Evolutionary conservation across 1,139 yeast species (phyloP), one percentile per base, ranked within the genome.

Genomic region (Scheffersomyces parashehatae): DNA sequence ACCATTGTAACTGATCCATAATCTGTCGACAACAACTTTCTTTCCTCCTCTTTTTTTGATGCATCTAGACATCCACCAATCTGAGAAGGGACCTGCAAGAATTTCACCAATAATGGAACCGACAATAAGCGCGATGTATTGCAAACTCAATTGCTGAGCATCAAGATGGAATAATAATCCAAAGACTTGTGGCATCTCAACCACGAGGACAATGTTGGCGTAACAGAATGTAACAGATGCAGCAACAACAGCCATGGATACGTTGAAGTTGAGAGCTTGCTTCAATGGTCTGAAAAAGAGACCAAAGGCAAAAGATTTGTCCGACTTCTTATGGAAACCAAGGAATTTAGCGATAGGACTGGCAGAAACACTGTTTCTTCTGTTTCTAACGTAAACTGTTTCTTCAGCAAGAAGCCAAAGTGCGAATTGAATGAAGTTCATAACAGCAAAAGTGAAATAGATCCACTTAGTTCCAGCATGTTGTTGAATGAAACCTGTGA

Each of bases 21-120:
- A 48, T 28, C 66, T 48, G 37, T 59, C 62, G 39, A 50, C 60
- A 30, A 55, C 47, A 20, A 51, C 43, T 45, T 48, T 43, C 28
- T 44, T 33, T 15, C 58, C 54, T 34, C 34, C 31, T 39, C 62
- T 46, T 33, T 39, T 47, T 11, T 32, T 40, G 32, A 39, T 42
- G 39, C 52, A 38, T 29, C 44, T 40, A 29, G 45, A 46, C 63
- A 61, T 60, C 64, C 62, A 59, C 52, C 52, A 50, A 45, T 61
- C 66, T 14, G 64, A 59, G 13, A 54, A 44, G 5, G 62, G 58
- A 14, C 65, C 65, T 10, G 60, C 57, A 12, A 60, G 37, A 10
- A 52, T 37, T 42, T 61, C 66, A 12, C 66, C 66, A 39, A 61
- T 45, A 11, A 48, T 40, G 10, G 61, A 53, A 15, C 66, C 66